Conservation (phyloP, 2,329 filamentous ascomycete species). For the Phoma sp. region DNA sequence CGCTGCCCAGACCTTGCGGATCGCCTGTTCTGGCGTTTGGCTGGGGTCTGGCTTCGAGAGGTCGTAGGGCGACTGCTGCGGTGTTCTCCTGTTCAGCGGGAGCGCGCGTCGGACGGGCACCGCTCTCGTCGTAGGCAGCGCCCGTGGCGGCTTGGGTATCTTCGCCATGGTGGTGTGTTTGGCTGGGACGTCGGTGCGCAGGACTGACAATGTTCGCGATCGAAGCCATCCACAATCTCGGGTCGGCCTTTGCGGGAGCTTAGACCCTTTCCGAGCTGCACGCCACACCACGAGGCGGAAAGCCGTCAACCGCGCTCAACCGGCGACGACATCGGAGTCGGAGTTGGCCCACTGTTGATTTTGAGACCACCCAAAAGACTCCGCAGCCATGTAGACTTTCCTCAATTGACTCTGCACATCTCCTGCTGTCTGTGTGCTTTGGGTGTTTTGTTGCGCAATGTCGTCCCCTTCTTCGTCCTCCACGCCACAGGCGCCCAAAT, state of each 20-base stretch:
- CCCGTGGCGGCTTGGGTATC: conserved; percentile 38
- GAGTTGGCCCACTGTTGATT: conserved; percentile 11
- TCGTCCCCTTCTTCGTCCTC: conserved; percentile 19
- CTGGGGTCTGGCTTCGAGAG: conserved; percentile 21
- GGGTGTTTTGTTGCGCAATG: conserved; percentile 24
- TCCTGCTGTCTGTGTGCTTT: conserved; percentile 6
- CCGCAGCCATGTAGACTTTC: conserved; percentile 5
- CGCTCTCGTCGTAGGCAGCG: conserved; percentile 28
- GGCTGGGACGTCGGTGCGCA: not conserved
- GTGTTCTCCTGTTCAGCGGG: conserved; percentile 27
- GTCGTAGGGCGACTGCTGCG: conserved; percentile 19
- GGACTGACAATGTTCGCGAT: not conserved
- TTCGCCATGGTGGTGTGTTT: conserved; percentile 40
- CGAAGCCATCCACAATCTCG: conserved; percentile 12
- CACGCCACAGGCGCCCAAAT: conserved; percentile 45
- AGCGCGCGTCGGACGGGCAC: conserved; percentile 28
- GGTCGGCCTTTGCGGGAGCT: conserved; percentile 5
- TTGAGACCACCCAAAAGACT: no score
- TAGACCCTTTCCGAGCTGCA: conserved; percentile 8
- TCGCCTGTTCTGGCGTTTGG: conserved; percentile 26
- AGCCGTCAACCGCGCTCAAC: conserved; percentile 31
- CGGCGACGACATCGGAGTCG: conserved; percentile 43
- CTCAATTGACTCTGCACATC: not conserved
- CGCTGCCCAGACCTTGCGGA: conserved; percentile 34
- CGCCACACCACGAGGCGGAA: conserved; percentile 15